These are phyloP conservation scores for Phaffia tasmanica DNA, from an alignment of 768 basidiomycete genomes.

Conservation along the genomic window DNA sequence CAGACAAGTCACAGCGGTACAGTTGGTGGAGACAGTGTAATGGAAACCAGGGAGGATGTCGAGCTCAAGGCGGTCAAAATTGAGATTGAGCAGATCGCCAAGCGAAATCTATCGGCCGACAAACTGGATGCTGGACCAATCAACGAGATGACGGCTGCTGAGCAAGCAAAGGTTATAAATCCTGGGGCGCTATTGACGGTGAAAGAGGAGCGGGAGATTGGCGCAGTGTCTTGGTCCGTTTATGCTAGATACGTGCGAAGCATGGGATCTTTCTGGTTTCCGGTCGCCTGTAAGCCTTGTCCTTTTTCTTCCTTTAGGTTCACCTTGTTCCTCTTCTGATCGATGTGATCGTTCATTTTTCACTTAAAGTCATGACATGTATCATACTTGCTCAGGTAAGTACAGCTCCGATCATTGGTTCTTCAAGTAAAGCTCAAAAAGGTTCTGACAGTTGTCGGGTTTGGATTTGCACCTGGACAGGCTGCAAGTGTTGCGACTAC, in stretches of 20 bases:
- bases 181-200: background rate
- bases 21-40: slow-evolving; percentile 36
- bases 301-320: background rate
- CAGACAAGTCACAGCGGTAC: no score
- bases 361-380: no score
- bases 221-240: slow-evolving; percentile 3
- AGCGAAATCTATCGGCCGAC: background rate
- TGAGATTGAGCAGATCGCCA: background rate
- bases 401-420: no score
- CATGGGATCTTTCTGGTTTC: slow-evolving; percentile 4
- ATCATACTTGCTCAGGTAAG: no score
- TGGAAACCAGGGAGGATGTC: slow-evolving; percentile 40
- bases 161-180: background rate
- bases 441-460: background rate
- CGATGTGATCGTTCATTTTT: no score
- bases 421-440: background rate
- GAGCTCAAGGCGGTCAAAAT: slow-evolving; percentile 25
- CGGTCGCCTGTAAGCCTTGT: background rate
- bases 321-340: no score
- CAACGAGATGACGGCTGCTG: background rate
- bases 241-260: background rate
- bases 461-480: background rate
- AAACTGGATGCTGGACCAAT: background rate
- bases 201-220: slow-evolving; percentile 22
- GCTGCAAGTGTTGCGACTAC: slow-evolving; percentile 46